Evolutionary conservation across 176 grass and related monocot species (phyloP), one percentile per base, ranked within the genome.

Genomic region (Chrysopogon serrulatus): DNA sequence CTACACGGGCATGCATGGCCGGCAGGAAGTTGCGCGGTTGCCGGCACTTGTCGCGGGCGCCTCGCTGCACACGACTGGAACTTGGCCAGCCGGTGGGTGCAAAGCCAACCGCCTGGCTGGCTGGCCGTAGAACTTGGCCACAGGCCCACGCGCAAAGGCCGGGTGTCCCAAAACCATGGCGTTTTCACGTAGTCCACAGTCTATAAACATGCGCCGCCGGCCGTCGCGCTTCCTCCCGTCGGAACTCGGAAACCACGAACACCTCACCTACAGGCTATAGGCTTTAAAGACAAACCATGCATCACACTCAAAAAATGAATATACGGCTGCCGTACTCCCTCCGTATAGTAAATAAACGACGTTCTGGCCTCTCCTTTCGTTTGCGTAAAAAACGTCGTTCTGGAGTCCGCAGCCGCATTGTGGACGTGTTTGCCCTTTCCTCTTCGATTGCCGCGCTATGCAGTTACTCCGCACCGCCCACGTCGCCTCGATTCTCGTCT

Each of bases 31-130:
- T 65, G 76, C 66, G 82, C 28, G 45, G 16, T 45, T 65, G 41
- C 14, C 86, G 64, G 86, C 86, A 71, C 86, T 63, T 83, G 86
- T 83, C 73, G 65, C 51, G 70, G 44, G 44, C 24, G 64, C 44
- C 64, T 48, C 28, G 39, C 44, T 12, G 80, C 54, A n/a, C 12
- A 35, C 35, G 6, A 39, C 35, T 35, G 65, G 7, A 4, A 11
- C n/a, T n/a, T n/a, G n/a, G n/a, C n/a, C n/a, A n/a, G n/a, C n/a
- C n/a, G n/a, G n/a, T n/a, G n/a, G n/a, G n/a, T n/a, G 23, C 37
- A 43, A n/a, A 9, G 70, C 40, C 68, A 44, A 18, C 13, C 24
- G n/a, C n/a, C n/a, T n/a, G n/a, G n/a, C n/a, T n/a, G 69, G 41
- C 69, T 27, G 41, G 41, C 41, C 13, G 23, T 59, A n/a, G n/a